Base-by-base conservation (phyloP, 208 protist genomes). In the Kentomonas sorsogonicus region DNA sequence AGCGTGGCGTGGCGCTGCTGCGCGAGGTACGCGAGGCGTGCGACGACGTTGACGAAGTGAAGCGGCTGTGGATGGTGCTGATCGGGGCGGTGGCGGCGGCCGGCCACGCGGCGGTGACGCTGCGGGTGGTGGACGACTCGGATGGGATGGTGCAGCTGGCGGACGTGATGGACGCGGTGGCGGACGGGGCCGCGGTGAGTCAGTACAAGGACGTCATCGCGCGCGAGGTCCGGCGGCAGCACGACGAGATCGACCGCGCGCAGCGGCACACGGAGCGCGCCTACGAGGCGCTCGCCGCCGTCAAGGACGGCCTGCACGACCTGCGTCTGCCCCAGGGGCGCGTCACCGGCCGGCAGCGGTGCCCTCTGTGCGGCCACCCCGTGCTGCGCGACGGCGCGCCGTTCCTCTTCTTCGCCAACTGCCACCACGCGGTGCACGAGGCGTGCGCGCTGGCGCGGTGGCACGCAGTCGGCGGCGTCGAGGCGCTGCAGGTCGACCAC, bases 191-290 rank as follows among this genome's bases (percentile, higher is more conserved):
- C 4, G 65, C 88, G 2, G 93, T 98, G 27, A 82, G 97, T 40
- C 78, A 98, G 20, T 97, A 98, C 51, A 97, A 98, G 69, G 85
- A 94, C 2, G 77, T 88, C 13, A 97, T 99, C 60, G 96, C 89
- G 59, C 66, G 74, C 15, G 82, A 83, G 23, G 74, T 99, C 4
- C 83, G 98, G 53, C 63, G 71, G 9, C 98, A 98, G 67, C 87
- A 94, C 31, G 18, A 66, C 11, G 64, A 91, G 29, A 97, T 97
- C 23, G 69, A 74, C 6, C 41, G 77, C 11, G 72, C 98, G 5
- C 83, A 94, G 53, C 53, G 60, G 16, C 68, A 90, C 25, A 96
- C 97, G 76, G 60, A 94, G 16, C 89, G 97, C 39, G 77, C 93
- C 4, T 96, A 85, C 36, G 63, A 86, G 20, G 91, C 77, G 20